These are phyloP conservation scores for Rutstroemia sp. DNA, from an alignment of 2,329 filamentous ascomycete species.

Conservation along the genomic window DNA sequence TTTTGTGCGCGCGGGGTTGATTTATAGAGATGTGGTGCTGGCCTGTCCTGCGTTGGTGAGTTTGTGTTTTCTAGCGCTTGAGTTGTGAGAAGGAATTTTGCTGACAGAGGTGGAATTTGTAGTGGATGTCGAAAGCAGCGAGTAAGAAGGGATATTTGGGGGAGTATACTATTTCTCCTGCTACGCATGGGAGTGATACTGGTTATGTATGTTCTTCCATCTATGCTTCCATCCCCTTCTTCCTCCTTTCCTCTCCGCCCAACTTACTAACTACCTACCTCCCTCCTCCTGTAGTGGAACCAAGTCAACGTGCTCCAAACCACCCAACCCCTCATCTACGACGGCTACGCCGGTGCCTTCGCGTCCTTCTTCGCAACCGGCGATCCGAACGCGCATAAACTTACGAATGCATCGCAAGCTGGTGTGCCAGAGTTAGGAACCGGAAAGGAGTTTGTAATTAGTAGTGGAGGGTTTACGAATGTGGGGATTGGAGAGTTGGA, in stretches of 20 bases:
- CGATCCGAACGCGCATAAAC: conserved; percentile 49
- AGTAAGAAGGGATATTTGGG: conserved; percentile 42
- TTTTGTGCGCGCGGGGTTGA: conserved; percentile 44
- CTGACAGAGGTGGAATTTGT: conserved; percentile 16
- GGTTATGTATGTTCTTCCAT: conserved; percentile 43
- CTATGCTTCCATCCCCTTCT: too few species aligned
- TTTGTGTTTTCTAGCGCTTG: background rate
- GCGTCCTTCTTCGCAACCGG: conserved; percentile 53
- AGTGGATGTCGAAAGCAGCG: conserved; percentile 45
- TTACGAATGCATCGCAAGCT: conserved; percentile 37
- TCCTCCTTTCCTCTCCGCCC: background rate
- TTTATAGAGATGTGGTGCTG: conserved; percentile 52
- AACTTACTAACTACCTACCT: background rate
- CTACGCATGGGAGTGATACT: conserved; percentile 51
- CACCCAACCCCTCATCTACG: conserved; percentile 44
- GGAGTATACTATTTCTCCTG: conserved; percentile 52
- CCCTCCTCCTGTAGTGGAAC: conserved; percentile 41
- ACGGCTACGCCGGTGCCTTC: conserved; percentile 50
- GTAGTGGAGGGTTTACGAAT: conserved; percentile 36
- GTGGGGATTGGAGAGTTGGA: conserved; percentile 34
- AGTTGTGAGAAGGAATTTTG: background rate
- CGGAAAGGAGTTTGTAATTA: conserved; percentile 44
- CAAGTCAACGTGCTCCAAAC: conserved; percentile 44
- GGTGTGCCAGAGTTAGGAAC: conserved; percentile 36
- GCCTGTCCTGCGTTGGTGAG: conserved; percentile 43